These are phyloP conservation scores for Aspergillus puulaauensis DNA, from an alignment of 2,329 filamentous ascomycete genomes.

Conservation along the genomic window DNA sequence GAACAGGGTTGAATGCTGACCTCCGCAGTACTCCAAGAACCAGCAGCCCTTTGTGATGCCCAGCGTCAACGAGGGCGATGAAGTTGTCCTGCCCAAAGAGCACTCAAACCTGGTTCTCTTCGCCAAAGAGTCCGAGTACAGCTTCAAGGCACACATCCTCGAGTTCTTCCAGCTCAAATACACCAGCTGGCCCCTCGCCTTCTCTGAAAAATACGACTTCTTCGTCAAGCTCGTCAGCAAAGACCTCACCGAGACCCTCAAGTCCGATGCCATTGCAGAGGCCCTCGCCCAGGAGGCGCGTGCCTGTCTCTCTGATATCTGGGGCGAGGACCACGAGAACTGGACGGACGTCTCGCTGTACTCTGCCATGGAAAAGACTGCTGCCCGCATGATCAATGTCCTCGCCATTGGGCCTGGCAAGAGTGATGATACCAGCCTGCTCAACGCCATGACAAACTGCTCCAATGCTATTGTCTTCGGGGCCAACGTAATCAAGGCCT, in stretches of 20 bases:
- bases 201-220: conserved; percentile 13
- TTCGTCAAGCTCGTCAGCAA: conserved; percentile 18
- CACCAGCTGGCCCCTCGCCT: conserved; percentile 16
- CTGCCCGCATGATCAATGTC: conserved; percentile 13
- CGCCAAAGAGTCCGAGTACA: conserved; percentile 13
- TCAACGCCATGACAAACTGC: conserved; percentile 14
- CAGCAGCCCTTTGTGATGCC: conserved; percentile 16
- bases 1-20: too few relatives aligned
- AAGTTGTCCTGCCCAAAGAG: conserved; percentile 15
- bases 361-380: conserved; percentile 13
- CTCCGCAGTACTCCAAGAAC: conserved; percentile 12
- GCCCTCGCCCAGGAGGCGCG: conserved; percentile 13
- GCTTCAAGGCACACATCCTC: conserved; percentile 14
- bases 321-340: conserved; percentile 12
- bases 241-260: conserved; percentile 15
- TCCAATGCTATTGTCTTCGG: conserved; percentile 16
- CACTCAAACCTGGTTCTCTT: conserved; percentile 9
- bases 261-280: conserved; percentile 7
- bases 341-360: conserved; percentile 14
- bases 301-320: conserved; percentile 12
- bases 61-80: conserved; percentile 16
- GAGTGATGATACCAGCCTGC: conserved; percentile 6
- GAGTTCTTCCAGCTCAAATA: conserved; percentile 17
- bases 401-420: conserved; percentile 13
- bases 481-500: conserved; percentile 15